Conservation (phyloP, 257 asterid genomes). For the Euphrasia confusa region DNA sequence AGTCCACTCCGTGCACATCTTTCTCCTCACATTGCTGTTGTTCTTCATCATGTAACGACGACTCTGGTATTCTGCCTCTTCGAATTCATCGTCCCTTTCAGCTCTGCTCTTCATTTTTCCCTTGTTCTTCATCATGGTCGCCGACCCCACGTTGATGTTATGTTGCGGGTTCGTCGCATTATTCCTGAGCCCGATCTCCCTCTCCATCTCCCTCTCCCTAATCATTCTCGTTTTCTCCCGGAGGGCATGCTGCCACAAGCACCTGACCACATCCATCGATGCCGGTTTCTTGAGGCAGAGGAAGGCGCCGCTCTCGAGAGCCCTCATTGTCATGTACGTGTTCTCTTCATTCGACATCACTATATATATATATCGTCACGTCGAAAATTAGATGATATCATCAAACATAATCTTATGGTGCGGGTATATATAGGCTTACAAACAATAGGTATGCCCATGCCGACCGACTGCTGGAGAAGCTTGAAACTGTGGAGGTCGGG, state of each 20-base stretch:
- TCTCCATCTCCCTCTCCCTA: conserved; percentile 23
- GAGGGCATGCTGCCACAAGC: conserved; percentile 47
- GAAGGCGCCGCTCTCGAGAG: conserved; percentile 39
- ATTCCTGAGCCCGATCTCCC: conserved; percentile 22
- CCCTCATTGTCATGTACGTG: conserved; percentile 32
- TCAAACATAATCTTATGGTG: no score
- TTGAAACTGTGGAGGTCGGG: conserved; percentile 43
- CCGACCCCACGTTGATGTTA: not conserved
- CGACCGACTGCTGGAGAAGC: conserved; percentile 32
- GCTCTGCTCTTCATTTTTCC: conserved; percentile 22
- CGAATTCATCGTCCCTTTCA: not conserved
- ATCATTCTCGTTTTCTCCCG: conserved; percentile 31
- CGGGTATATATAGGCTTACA: conserved; percentile 22
- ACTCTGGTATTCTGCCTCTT: conserved; percentile 10
- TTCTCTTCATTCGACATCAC: conserved; percentile 38
- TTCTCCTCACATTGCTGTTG: conserved; percentile 26
- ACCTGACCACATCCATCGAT: conserved; percentile 26
- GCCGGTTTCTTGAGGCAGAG: conserved; percentile 36
- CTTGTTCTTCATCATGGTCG: conserved; percentile 20
- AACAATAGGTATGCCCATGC: conserved; percentile 34
- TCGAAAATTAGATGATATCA: no score
- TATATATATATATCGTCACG: not conserved
- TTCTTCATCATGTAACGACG: not conserved
- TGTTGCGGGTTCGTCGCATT: not conserved
- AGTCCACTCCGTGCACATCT: conserved; percentile 47